Percentiles rank a stretch among this genome's conserved stretches.
Conservation (phyloP, 2,329 filamentous ascomycete genomes). For the Alternaria triticina region DNA sequence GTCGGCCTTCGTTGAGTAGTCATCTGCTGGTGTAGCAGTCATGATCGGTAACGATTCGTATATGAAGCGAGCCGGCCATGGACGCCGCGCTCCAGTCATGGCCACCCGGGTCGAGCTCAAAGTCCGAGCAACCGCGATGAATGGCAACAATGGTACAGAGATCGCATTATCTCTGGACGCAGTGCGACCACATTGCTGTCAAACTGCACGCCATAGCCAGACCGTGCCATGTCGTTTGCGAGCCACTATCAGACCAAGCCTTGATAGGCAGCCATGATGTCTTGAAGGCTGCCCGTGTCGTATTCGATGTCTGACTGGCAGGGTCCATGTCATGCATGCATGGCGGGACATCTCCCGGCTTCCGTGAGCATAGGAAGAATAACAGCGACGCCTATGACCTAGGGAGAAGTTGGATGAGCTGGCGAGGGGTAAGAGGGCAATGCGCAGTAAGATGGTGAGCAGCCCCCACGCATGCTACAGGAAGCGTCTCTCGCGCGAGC, state of each 20-base stretch:
- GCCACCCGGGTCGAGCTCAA: neutral
- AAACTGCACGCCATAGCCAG: neutral
- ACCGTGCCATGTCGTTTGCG: neutral
- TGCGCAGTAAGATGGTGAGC: slow-evolving; percentile 4
- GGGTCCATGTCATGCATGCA: slow-evolving; percentile 1
- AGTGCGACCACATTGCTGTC: slow-evolving; percentile 4
- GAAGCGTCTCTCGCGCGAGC: slow-evolving; percentile 30
- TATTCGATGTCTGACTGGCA: neutral
- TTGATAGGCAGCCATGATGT: neutral
- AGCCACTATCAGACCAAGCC: neutral
- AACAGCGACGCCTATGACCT: slow-evolving; percentile 11
- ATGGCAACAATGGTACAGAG: neutral
- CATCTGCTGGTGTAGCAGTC: neutral
- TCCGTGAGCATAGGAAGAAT: slow-evolving; percentile 7
- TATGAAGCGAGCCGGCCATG: neutral
- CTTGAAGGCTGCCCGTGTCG: neutral
- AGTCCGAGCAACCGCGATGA: neutral
- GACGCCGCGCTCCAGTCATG: neutral
- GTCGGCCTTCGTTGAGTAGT: neutral
- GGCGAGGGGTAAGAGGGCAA: slow-evolving; percentile 25
- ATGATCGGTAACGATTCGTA: slow-evolving; percentile 2
- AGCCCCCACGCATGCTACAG: slow-evolving; percentile 11
- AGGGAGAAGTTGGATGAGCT: slow-evolving; percentile 31
- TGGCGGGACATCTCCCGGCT: neutral
- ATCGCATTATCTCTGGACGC: neutral